Percentiles rank a stretch among this genome's conserved stretches.
Conservation (phyloP, 1,284 basidiomycete genomes). For the Agroathelia rolfsii region DNA sequence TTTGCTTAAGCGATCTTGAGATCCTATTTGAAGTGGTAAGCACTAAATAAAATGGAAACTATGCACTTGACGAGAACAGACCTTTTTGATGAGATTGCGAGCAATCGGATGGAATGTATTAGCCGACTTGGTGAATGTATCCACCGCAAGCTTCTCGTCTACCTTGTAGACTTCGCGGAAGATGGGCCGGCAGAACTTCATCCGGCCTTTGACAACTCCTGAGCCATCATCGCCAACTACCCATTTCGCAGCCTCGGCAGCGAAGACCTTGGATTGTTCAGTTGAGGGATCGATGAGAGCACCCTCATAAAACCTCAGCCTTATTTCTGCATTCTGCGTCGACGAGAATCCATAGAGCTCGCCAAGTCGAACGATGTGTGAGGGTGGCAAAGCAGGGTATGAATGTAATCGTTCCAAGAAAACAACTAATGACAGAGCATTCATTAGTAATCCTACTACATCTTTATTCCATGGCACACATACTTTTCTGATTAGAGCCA, state of each 20-base stretch:
- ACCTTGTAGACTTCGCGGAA: slow-evolving; percentile 48
- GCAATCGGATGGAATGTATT: slow-evolving; percentile 72
- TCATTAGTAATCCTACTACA: slow-evolving; percentile 4
- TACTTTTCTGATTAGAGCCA: slow-evolving; percentile 62
- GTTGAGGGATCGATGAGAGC: slow-evolving; percentile 43
- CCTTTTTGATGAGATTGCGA: slow-evolving; percentile 63
- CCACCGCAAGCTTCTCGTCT: slow-evolving; percentile 53
- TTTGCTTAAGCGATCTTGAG: too few species aligned
- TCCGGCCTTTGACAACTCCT: slow-evolving; percentile 58
- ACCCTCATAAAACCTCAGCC: slow-evolving; percentile 61
- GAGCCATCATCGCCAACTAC: slow-evolving; percentile 53
- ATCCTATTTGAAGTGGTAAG: too few species aligned
- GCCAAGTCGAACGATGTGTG: slow-evolving; percentile 48
- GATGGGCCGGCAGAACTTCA: slow-evolving; percentile 76
- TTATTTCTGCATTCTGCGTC: slow-evolving; percentile 63
- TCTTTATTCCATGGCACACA: slow-evolving; percentile 12
- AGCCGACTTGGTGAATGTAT: slow-evolving; percentile 42
- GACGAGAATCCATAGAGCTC: slow-evolving; percentile 40
- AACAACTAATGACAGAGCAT: slow-evolving; percentile 35
- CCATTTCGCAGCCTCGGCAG: slow-evolving; percentile 48
- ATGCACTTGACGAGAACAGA: slow-evolving; percentile 20
- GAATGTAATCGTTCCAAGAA: slow-evolving; percentile 66
- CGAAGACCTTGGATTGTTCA: slow-evolving; percentile 34
- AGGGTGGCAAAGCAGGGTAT: slow-evolving; percentile 41
- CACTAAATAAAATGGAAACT: too few species aligned